Base-by-base conservation (phyloP, 2,329 filamentous ascomycete species). In the Aspergillus latus region DNA sequence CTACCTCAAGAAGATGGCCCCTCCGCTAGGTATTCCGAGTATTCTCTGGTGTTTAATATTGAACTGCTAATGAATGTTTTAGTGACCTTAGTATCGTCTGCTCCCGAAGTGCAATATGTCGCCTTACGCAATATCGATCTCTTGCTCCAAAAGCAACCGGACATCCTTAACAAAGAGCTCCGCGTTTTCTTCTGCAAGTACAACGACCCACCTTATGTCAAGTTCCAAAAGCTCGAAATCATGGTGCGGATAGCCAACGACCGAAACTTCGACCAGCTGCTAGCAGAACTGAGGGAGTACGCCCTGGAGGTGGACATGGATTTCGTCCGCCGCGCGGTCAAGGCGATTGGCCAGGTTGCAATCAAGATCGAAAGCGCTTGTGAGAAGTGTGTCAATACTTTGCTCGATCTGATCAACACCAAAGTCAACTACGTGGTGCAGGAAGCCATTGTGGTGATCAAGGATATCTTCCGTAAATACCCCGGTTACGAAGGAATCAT, bases 171-270 rank as follows among this genome's bases (percentile, higher is more conserved):
- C 81, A 97, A 97, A 74, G 94, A 99, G 74, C 86, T 99, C 68
- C 86, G 94, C 44, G 94, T 99, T 7, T 99, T 99, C 79, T 99
- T 99, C 79, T 99, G 94, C 87, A 99, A 99, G 78, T 99, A 99
- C 79, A 97, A 97, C 72, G 94, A 99, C 66, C 93, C 94, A 1
- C 92, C 92, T 21, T 99, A 99, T 72, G 87, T 99, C 67, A 99
- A 99, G 75, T 86, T 99, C 58, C 89, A 96, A 71, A 99, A 99
- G 72, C 84, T 99, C 49, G 94, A 99, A 72, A 97, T 97, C 61
- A 97, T 99, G 94, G 93, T 99, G 47, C 88, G 94, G 74, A 97
- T 99, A 86, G 91, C 93, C 59, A 97, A 97, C 76, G 92, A 97
- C 65, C 89, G 88, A 71, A 99, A 97, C 70, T 93, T 93, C 58